Evolutionary conservation across 2,329 filamentous ascomycete species (phyloP).

Genomic region (Xylaria sp.): DNA sequence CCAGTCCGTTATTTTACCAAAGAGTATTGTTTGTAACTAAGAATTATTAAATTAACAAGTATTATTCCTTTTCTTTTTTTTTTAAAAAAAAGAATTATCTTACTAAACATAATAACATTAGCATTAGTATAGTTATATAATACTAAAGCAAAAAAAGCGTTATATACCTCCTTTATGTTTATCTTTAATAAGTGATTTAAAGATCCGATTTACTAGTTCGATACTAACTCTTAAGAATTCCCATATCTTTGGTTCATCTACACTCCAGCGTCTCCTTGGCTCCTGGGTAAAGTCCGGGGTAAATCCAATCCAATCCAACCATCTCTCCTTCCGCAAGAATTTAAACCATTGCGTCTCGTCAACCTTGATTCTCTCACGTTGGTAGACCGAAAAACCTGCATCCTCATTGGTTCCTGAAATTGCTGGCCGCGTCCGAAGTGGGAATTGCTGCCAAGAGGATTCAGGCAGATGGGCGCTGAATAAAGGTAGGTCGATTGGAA

Average conservation of each 20-base stretch:
- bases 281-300: background rate
- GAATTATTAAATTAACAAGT: background rate
- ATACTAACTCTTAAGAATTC: background rate
- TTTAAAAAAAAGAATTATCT: background rate
- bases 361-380: constrained; percentile 6
- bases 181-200: constrained; percentile 2
- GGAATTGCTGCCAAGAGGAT: too few relatives aligned
- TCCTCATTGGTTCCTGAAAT: background rate
- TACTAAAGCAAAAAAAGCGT: background rate
- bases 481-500: background rate
- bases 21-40: constrained; percentile 13
- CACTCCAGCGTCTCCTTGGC: constrained; percentile 20
- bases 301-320: background rate
- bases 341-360: constrained; percentile 1
- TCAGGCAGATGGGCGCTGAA: too few relatives aligned
- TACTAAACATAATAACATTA: background rate
- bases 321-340: constrained; percentile 10
- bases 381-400: background rate
- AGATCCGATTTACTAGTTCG: constrained; percentile 13
- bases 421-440: too few relatives aligned
- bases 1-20: constrained; percentile 20
- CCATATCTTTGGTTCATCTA: constrained; percentile 17
- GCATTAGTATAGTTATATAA: background rate
- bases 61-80: background rate
- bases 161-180: constrained; percentile 16